These are phyloP conservation scores for Athelia psychrophila DNA, from an alignment of 1,284 basidiomycete species.

Conservation along the genomic window DNA sequence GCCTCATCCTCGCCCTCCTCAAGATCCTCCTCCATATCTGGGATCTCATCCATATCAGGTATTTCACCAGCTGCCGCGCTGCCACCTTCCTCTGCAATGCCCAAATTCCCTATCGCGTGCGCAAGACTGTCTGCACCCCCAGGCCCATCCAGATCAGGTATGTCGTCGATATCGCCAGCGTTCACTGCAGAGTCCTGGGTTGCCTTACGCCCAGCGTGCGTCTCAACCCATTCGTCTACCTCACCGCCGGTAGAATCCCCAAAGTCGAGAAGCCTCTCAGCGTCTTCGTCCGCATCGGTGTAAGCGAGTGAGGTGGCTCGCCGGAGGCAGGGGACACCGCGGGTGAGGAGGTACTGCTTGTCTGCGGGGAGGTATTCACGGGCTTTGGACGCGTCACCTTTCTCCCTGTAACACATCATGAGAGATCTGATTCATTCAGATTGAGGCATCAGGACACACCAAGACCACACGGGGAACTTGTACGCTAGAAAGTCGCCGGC, in stretches of 20 bases:
- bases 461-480: conserved; percentile 96
- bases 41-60: conserved; percentile 88
- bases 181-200: conserved; percentile 49
- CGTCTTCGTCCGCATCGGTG: conserved; percentile 93
- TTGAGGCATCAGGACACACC: conserved; percentile 48
- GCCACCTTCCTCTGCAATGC: conserved; percentile 39
- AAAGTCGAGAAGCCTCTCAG: conserved; percentile 83
- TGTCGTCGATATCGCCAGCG: conserved; percentile 71
- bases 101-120: conserved; percentile 35
- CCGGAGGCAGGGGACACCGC: conserved; percentile 90
- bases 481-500: conserved; percentile 93
- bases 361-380: conserved; percentile 91
- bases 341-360: conserved; percentile 95
- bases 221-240: conserved; percentile 86
- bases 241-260: conserved; percentile 59
- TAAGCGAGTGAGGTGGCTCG: conserved; percentile 91
- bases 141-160: conserved; percentile 72
- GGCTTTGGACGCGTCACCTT: conserved; percentile 79
- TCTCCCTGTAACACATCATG: conserved; percentile 60
- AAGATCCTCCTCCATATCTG: conserved; percentile 88
- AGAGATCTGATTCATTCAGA: neutral
- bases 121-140: conserved; percentile 38
- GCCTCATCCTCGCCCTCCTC: conserved; percentile 81
- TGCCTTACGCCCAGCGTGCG: conserved; percentile 70
- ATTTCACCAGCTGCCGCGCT: conserved; percentile 45